A percentile compares a stretch with the other conserved stretches of the same genome.
Evolutionary conservation across 495 filamentous ascomycete genomes (phyloP).

Genomic region (Aspergillus bertholletiae): DNA sequence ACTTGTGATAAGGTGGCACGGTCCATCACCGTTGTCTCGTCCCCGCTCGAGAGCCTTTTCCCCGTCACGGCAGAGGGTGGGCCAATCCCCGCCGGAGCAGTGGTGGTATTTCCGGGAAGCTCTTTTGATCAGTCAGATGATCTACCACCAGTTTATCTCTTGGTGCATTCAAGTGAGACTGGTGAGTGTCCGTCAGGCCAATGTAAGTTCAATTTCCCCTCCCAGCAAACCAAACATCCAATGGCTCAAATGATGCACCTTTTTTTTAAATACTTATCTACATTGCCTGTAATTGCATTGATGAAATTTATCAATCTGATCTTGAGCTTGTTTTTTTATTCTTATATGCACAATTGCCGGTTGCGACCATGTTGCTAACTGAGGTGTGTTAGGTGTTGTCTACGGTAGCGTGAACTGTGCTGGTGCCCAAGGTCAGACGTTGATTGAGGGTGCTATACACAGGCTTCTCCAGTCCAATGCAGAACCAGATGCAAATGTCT

Average conservation of each 20-base stretch:
- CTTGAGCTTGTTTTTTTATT: slow-evolving; percentile 29
- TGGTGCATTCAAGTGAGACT: slow-evolving; percentile 78
- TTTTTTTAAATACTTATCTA: slow-evolving; percentile 92
- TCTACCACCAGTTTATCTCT: slow-evolving; percentile 62
- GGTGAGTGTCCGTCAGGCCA: slow-evolving; percentile 84
- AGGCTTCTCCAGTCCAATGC: slow-evolving; percentile 44
- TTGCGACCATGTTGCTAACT: slow-evolving; percentile 42
- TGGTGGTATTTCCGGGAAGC: slow-evolving; percentile 65
- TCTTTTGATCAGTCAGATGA: slow-evolving; percentile 35
- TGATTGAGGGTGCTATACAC: slow-evolving; percentile 53
- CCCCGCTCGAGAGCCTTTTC: slow-evolving; percentile 64
- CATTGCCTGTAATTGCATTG: slow-evolving; percentile 90
- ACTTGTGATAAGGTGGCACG: slow-evolving; percentile 31
- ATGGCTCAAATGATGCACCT: slow-evolving; percentile 70
- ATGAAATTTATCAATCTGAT: slow-evolving; percentile 86
- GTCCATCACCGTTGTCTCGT: slow-evolving; percentile 63
- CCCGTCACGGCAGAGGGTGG: slow-evolving; percentile 68
- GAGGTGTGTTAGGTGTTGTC: slow-evolving; percentile 56
- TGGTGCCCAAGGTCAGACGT: slow-evolving; percentile 29
- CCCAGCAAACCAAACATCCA: slow-evolving; percentile 14
- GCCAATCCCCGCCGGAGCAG: slow-evolving; percentile 67
- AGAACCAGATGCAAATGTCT: slow-evolving; percentile 32
- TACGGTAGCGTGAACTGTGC: slow-evolving; percentile 54
- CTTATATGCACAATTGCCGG: slow-evolving; percentile 10
- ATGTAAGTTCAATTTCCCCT: slow-evolving; percentile 61